Evolutionary conservation across 805 yeast species (phyloP).

Genomic region (Torulaspora microellipsoides): DNA sequence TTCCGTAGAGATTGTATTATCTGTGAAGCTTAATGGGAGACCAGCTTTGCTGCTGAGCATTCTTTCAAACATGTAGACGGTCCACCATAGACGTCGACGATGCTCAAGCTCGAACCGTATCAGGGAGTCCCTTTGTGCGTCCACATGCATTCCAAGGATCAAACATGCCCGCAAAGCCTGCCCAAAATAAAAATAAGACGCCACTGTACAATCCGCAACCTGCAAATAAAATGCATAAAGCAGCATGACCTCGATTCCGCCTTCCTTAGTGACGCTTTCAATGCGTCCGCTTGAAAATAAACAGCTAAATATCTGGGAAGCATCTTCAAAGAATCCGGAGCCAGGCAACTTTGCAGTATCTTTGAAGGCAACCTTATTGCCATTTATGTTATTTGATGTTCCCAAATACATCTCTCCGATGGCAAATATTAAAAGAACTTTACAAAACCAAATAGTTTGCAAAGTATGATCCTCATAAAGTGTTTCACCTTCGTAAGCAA

Average conservation of each 20-base stretch:
- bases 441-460: constrained; percentile 79
- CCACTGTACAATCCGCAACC: constrained; percentile 79
- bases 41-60: constrained; percentile 84
- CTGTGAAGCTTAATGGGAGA: constrained; percentile 70
- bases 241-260: constrained; percentile 71
- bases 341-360: constrained; percentile 59
- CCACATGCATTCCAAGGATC: constrained; percentile 77
- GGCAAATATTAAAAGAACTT: constrained; percentile 66
- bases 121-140: constrained; percentile 65
- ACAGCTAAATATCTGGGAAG: constrained; percentile 74
- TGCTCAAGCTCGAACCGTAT: constrained; percentile 72
- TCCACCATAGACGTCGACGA: constrained; percentile 83
- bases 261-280: constrained; percentile 71
- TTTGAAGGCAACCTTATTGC: constrained; percentile 32
- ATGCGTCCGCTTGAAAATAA: constrained; percentile 75
- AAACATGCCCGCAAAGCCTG: constrained; percentile 68
- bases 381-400: constrained; percentile 56
- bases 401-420: constrained; percentile 82
- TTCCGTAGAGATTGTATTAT: constrained; percentile 74
- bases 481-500: constrained; percentile 49
- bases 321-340: constrained; percentile 71
- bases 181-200: constrained; percentile 77
- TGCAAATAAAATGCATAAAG: constrained; percentile 75
- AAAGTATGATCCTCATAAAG: constrained; percentile 49
- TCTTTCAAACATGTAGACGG: constrained; percentile 75